Percentiles rank a stretch among this genome's conserved stretches.
phyloP scores from a whole-genome alignment of 345 rosid genomes.

The Boechera stricta region DNA sequence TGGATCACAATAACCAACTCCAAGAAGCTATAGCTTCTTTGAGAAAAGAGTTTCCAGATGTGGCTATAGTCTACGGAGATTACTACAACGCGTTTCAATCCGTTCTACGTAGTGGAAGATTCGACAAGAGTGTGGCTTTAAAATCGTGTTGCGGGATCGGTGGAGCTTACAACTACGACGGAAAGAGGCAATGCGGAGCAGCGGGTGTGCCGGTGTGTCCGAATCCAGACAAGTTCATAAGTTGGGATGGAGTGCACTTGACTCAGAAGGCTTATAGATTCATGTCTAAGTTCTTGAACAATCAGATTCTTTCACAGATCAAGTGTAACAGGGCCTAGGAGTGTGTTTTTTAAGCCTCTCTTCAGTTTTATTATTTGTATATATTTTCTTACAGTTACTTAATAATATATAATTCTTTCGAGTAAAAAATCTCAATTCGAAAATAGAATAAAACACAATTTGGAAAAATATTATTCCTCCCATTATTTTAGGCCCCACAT shows the following conservation, averaged over 20 bases:
- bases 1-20: conserved; percentile 37
- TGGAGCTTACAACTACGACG: conserved; percentile 38
- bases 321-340: conserved; percentile 2
- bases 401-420: too few species aligned
- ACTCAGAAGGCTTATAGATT: conserved; percentile 41
- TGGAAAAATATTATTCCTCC: too few species aligned
- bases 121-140: conserved; percentile 33
- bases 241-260: conserved; percentile 53
- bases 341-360: neutral
- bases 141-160: conserved; percentile 46
- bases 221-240: conserved; percentile 31
- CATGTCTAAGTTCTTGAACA: conserved; percentile 39
- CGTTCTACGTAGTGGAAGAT: conserved; percentile 2
- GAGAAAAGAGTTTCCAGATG: conserved; percentile 24
- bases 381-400: too few species aligned
- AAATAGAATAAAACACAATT: too few species aligned
- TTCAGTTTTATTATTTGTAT: too few species aligned
- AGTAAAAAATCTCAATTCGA: too few species aligned
- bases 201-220: conserved; percentile 40
- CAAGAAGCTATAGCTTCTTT: conserved; percentile 28
- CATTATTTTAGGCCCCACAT: too few species aligned
- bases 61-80: conserved; percentile 32
- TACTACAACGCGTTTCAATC: conserved; percentile 38
- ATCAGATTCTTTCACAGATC: conserved; percentile 27
- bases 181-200: conserved; percentile 39